Base-by-base conservation (phyloP, 2,329 filamentous ascomycete genomes). In the Clarireedia hainanense region DNA sequence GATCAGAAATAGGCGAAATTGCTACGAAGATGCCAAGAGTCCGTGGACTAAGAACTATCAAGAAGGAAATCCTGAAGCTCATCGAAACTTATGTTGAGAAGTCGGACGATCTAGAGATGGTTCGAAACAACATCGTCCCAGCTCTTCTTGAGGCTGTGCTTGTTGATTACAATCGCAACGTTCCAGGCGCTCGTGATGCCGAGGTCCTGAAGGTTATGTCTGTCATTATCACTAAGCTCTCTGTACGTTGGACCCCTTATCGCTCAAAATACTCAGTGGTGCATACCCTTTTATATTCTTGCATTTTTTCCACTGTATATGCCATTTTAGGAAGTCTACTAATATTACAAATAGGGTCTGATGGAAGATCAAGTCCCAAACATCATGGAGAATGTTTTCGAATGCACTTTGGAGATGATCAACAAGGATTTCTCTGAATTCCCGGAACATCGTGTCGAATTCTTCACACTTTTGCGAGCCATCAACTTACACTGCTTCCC, bases 401-500 rank as follows among this genome's bases (percentile, higher is more conserved):
- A 97, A 73, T 97, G 92, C 76, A 99, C 94, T 3, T 78, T 99
- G 56, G 91, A 96, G 67, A 99, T 99, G 94, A 99, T 99, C 76
- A 99, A 97, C 82, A 99, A 99, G 76, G 94, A 99, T 73, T 99
- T 99, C 73, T 96, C 95, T 47, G 94, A 99, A 70, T 99, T 95
- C 72, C 94, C 94, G 0, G 94, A 99, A 72, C 94, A 99, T 70
- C 88, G 95, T 57, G 94, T 99, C n/a, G 92, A 97, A 72, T 99
- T 99, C 74, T 99, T 99, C 81, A 96, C 96, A 73, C 82, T 99
- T 24, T 80, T 99, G 39, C 83, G 95, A 64, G 89, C 92, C 14
- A 97, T 99, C 75, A 99, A 99, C 72, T 76, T 97, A 48, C 90
- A 95, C 71, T 99, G 94, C 74, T 99, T 99, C 84, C 90, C 90